Conservation (phyloP, 768 basidiomycete species). For the Suillus occidentalis region DNA sequence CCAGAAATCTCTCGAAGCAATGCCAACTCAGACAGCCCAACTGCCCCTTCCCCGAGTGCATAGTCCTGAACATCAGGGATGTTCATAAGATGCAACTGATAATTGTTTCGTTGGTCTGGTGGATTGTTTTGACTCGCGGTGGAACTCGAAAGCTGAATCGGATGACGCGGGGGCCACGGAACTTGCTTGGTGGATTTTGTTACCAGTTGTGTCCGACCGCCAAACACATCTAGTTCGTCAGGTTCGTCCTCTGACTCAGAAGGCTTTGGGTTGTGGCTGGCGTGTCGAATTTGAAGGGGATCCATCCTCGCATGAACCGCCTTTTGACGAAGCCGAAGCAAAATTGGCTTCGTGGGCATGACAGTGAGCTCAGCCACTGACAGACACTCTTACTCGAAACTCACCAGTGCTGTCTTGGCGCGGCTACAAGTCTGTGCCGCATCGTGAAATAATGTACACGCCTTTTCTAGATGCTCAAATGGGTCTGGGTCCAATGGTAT, state of each 20-base stretch:
- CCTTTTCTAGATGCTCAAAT: conserved; percentile 45
- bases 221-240: conserved; percentile 36
- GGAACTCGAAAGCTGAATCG: neutral
- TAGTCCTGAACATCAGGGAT: neutral
- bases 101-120: conserved; percentile 5
- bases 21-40: conserved; percentile 31
- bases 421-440: conserved; percentile 48
- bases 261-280: conserved; percentile 16
- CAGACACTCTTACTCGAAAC: conserved; percentile 11
- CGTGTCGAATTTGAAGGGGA: conserved; percentile 10
- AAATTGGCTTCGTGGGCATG: conserved; percentile 37
- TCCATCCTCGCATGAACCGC: conserved; percentile 34
- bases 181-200: conserved; percentile 3
- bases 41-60: neutral
- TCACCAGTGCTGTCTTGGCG: conserved; percentile 50
- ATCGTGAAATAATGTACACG: conserved; percentile 43
- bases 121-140: neutral
- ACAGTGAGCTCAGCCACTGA: neutral
- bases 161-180: neutral
- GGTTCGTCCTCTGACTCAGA: neutral
- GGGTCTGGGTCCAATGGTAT: conserved; percentile 47
- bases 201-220: conserved; percentile 34
- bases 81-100: conserved; percentile 4
- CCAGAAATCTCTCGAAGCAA: conserved; percentile 36
- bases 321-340: conserved; percentile 45